These are phyloP conservation scores for Gastrodia elata DNA, from an alignment of 106 monocot species.

Conservation along the genomic window DNA sequence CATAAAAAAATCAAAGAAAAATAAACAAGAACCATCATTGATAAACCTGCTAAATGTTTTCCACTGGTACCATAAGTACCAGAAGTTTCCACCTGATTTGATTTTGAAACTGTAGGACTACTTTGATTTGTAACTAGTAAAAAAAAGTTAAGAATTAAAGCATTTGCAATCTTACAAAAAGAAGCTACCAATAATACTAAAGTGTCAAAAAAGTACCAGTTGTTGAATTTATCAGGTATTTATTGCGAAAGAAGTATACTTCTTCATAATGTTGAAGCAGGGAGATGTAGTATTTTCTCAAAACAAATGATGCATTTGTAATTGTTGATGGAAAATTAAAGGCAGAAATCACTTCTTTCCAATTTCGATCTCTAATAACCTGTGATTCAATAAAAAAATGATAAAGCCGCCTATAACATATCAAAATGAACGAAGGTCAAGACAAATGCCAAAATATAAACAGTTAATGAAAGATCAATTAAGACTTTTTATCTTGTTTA, in stretches of 20 bases:
- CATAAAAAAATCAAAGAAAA: neutral
- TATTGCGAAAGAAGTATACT: constrained; percentile 15
- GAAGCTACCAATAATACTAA: neutral
- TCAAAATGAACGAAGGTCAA: neutral
- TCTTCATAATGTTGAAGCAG: constrained; percentile 20
- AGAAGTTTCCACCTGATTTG: constrained; percentile 5
- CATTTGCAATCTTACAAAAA: neutral
- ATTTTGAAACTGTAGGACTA: constrained; percentile 6
- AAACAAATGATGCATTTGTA: constrained; percentile 22
- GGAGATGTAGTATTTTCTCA: constrained; percentile 18
- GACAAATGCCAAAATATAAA: neutral
- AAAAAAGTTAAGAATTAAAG: neutral
- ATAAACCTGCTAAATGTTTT: constrained; percentile 4
- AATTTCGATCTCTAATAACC: constrained; percentile 18
- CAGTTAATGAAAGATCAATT: neutral
- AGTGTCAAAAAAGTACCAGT: constrained; percentile 7
- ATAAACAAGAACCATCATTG: neutral
- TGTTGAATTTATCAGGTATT: neutral
- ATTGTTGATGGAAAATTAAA: constrained; percentile 21
- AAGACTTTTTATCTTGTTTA: too few relatives aligned
- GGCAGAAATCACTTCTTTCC: constrained; percentile 15
- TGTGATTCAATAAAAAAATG: neutral
- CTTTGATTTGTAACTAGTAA: neutral
- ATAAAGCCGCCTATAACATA: neutral
- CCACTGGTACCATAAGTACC: neutral